Evolutionary conservation across 2,329 filamentous ascomycete genomes (phyloP).

Genomic region (Orbilia blumenaviensis): DNA sequence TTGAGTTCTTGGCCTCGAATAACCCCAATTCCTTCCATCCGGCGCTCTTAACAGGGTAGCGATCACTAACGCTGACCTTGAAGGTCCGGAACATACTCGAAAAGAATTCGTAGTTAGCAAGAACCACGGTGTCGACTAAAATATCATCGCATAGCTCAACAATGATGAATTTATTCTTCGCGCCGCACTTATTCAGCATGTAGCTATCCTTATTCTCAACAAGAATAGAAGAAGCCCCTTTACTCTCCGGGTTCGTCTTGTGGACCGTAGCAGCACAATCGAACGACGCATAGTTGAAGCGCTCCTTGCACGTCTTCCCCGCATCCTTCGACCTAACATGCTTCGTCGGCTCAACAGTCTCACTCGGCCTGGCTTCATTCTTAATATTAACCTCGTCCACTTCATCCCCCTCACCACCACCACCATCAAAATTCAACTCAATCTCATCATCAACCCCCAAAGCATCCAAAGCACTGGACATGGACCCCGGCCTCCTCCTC

Average conservation of each 20-base stretch:
- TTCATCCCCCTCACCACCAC: conserved; percentile 57
- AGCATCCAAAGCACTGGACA: conserved; percentile 75
- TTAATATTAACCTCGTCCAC: conserved; percentile 52
- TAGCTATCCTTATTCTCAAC: conserved; percentile 99
- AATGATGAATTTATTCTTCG: conserved; percentile 89
- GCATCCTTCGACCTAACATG: conserved; percentile 77
- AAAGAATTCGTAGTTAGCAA: conserved; percentile 99
- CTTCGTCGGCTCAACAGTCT: conserved; percentile 57
- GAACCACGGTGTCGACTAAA: conserved; percentile 91
- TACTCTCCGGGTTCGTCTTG: conserved; percentile 86
- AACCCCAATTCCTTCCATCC: conserved; percentile 90
- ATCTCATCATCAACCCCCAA: conserved; percentile 91
- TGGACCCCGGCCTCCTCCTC: conserved; percentile 65
- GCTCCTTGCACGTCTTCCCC: conserved; percentile 95
- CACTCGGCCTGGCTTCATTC: conserved; percentile 56
- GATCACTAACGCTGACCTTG: conserved; percentile 88
- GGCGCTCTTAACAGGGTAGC: conserved; percentile 89
- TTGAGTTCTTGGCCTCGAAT: conserved; percentile 89
- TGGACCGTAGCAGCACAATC: conserved; percentile 93
- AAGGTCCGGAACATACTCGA: conserved; percentile 95
- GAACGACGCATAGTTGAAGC: conserved; percentile 97
- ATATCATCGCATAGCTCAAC: conserved; percentile 89
- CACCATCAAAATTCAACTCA: conserved; percentile 71
- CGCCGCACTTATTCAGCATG: conserved; percentile 91
- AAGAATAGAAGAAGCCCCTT: conserved; percentile 86